phyloP scores from a whole-genome alignment of 2,329 filamentous ascomycete species.

The Ascocoryne sarcoides region DNA sequence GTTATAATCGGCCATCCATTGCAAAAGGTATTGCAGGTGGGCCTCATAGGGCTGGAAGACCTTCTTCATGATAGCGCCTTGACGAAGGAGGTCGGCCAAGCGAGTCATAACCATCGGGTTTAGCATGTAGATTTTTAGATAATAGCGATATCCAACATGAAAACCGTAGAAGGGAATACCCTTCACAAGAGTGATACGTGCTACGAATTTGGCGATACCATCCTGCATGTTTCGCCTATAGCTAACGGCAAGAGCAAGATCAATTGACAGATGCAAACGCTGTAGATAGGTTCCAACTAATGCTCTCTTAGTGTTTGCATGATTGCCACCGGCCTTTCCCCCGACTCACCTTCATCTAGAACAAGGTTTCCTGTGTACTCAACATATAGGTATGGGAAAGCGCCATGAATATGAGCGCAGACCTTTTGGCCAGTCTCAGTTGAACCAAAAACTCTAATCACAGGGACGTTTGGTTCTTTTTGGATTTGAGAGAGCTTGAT shows the following conservation, averaged over 20 bases:
- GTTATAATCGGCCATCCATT: conserved; percentile 99
- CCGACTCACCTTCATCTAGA: conserved; percentile 53
- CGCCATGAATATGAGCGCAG: conserved; percentile 90
- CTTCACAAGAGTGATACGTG: conserved; percentile 85
- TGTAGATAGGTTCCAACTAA: conserved; percentile 68
- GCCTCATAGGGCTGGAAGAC: conserved; percentile 89
- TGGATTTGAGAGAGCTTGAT: conserved; percentile 48
- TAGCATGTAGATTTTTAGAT: conserved; percentile 89
- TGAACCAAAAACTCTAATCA: conserved; percentile 84
- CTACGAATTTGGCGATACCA: conserved; percentile 65
- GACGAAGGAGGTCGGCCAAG: conserved; percentile 75
- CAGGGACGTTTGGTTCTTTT: conserved; percentile 66
- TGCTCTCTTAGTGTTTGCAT: conserved; percentile 11
- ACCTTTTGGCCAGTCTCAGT: conserved; percentile 94
- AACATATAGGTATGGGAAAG: conserved; percentile 91
- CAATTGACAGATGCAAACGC: conserved; percentile 75
- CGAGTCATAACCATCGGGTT: conserved; percentile 83
- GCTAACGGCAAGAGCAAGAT: conserved; percentile 78
- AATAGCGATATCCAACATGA: conserved; percentile 83
- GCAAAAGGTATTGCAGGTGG: conserved; percentile 82
- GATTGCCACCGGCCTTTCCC: neutral
- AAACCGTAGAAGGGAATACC: conserved; percentile 95
- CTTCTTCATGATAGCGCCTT: conserved; percentile 77
- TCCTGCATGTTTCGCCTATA: conserved; percentile 70
- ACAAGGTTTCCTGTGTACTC: conserved; percentile 67